phyloP scores from a whole-genome alignment of 345 rosid species.

The Dipteronia sinensis region DNA sequence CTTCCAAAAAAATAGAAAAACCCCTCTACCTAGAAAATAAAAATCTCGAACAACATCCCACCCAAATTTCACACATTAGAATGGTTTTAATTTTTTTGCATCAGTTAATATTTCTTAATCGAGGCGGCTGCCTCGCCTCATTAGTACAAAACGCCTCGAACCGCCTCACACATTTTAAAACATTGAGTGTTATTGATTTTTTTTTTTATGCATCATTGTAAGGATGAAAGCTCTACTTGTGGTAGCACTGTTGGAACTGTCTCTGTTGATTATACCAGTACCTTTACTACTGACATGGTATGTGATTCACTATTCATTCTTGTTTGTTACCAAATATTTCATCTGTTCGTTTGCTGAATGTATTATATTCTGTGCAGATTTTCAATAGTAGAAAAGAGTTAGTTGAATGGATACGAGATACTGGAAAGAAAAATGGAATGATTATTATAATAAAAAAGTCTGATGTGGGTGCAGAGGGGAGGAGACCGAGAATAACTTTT shows the following conservation, averaged over 20 bases:
- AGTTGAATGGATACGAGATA: constrained; percentile 18
- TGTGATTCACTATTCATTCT: not conserved
- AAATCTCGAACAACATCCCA: too few species aligned
- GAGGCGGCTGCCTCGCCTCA: too few species aligned
- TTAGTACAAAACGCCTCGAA: too few species aligned
- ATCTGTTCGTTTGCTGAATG: not conserved
- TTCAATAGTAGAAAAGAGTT: constrained; percentile 19
- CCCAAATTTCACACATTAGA: too few species aligned
- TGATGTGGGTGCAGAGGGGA: constrained; percentile 22
- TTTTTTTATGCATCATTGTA: not conserved
- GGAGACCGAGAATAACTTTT: constrained; percentile 21
- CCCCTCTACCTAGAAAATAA: too few species aligned
- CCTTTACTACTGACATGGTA: constrained; percentile 23
- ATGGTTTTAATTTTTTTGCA: too few species aligned
- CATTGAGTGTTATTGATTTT: too few species aligned
- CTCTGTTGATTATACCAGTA: constrained; percentile 13
- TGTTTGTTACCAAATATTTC: not conserved
- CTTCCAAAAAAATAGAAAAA: too few species aligned
- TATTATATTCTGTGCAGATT: not conserved
- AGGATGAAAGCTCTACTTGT: constrained; percentile 23
- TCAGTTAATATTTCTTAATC: too few species aligned
- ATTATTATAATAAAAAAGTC: constrained; percentile 20
- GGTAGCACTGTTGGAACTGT: constrained; percentile 23
- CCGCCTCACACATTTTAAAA: too few species aligned
- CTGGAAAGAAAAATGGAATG: constrained; percentile 19